These are phyloP conservation scores for Aciculosporium take DNA, from an alignment of 2,329 filamentous ascomycete genomes.

Conservation along the genomic window DNA sequence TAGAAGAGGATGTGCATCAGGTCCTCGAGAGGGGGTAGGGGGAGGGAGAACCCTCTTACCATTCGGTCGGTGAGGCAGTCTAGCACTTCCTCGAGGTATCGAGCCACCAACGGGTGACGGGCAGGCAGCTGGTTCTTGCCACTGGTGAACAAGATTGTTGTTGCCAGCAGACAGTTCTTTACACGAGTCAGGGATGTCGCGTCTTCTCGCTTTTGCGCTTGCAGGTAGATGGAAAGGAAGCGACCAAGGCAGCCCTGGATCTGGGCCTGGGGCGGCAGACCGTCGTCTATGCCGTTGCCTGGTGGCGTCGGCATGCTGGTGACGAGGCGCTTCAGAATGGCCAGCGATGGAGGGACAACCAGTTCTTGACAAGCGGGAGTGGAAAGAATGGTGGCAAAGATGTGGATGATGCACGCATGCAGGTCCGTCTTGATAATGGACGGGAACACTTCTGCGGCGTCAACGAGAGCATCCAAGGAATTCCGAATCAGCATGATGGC, in stretches of 20 bases:
- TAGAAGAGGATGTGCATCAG: too few relatives aligned
- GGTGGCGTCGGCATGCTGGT: conserved; percentile 50
- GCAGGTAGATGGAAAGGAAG: conserved; percentile 66
- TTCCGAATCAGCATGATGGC: conserved; percentile 66
- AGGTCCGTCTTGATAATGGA: conserved; percentile 92
- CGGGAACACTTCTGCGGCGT: conserved; percentile 90
- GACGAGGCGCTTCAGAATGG: conserved; percentile 85
- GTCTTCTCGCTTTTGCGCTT: conserved; percentile 59
- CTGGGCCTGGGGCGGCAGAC: conserved; percentile 47
- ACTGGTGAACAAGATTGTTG: conserved; percentile 77
- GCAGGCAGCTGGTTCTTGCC: conserved; percentile 60
- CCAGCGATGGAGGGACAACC: conserved; percentile 78
- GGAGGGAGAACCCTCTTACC: conserved; percentile 29
- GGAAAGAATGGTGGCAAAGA: conserved; percentile 83
- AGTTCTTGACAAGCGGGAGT: conserved; percentile 72
- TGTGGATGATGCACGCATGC: conserved; percentile 91
- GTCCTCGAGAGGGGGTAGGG: too few relatives aligned
- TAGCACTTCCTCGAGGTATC: conserved; percentile 65
- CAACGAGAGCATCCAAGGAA: conserved; percentile 75
- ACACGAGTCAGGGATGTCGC: conserved; percentile 74
- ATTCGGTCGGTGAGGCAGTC: conserved; percentile 72
- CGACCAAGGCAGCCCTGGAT: conserved; percentile 69
- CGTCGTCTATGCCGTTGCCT: conserved; percentile 21
- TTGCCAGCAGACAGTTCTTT: conserved; percentile 80
- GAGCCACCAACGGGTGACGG: conserved; percentile 58